phyloP scores from a whole-genome alignment of 305 asterid species.

The Solanum hybrid region DNA sequence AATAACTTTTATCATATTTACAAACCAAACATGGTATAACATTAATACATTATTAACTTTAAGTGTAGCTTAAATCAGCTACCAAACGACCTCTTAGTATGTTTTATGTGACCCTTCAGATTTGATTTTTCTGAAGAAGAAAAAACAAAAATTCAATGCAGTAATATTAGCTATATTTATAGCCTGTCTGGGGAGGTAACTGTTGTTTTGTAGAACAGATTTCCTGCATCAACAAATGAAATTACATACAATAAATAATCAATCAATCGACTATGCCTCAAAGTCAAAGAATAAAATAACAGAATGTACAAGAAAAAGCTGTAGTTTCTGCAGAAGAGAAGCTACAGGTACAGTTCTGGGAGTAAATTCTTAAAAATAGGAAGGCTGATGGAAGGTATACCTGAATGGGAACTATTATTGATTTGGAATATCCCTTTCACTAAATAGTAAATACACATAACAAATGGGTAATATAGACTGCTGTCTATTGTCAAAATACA shows the following conservation, averaged over 20 bases:
- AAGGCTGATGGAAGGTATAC: not conserved
- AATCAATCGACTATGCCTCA: not conserved
- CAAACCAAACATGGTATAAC: not conserved
- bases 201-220: not conserved
- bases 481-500: not conserved
- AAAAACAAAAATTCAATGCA: not conserved
- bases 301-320: not conserved
- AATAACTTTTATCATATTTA: too few species aligned
- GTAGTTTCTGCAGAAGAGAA: not conserved
- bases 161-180: too few species aligned
- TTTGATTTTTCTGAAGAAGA: not conserved
- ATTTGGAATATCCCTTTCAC: slow-evolving; percentile 16
- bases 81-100: not conserved
- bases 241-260: not conserved
- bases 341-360: not conserved
- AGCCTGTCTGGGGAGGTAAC: not conserved
- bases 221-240: not conserved
- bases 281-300: not conserved
- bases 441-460: slow-evolving; percentile 6
- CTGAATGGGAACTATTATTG: slow-evolving; percentile 13
- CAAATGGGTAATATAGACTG: not conserved
- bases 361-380: not conserved
- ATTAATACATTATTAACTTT: not conserved
- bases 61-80: not conserved
- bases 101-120: not conserved